Evolutionary conservation across 2,329 filamentous ascomycete genomes (phyloP).

Genomic region (Coniochaeta hoffmannii): DNA sequence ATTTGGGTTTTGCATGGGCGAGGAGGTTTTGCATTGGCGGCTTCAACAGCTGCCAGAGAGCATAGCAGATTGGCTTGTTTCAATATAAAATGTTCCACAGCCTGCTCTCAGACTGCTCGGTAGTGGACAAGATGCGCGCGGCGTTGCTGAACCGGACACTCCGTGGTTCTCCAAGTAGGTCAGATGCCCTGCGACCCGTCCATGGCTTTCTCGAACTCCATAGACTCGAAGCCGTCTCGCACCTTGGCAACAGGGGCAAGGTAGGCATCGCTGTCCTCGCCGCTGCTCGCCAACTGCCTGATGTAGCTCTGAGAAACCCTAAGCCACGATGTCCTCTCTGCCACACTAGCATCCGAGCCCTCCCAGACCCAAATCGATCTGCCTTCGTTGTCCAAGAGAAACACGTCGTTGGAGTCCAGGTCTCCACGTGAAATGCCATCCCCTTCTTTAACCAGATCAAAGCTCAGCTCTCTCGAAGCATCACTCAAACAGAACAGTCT

Average conservation of each 20-base stretch:
- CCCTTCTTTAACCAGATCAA: slow-evolving; percentile 52
- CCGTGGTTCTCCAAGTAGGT: not conserved
- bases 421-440: slow-evolving; percentile 35
- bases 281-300: slow-evolving; percentile 28
- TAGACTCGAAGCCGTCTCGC: slow-evolving; percentile 46
- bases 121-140: no score
- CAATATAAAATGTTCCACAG: no score
- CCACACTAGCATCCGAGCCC: slow-evolving; percentile 47
- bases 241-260: slow-evolving; percentile 50
- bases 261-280: slow-evolving; percentile 24
- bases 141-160: no score
- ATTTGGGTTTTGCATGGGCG: not conserved
- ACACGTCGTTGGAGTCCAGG: slow-evolving; percentile 53
- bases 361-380: slow-evolving; percentile 60
- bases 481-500: slow-evolving; percentile 57
- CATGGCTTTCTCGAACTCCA: slow-evolving; percentile 42
- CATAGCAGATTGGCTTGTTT: no score
- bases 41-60: slow-evolving; percentile 1
- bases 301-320: slow-evolving; percentile 51
- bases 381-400: slow-evolving; percentile 52
- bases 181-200: slow-evolving; percentile 10
- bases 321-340: slow-evolving; percentile 55
- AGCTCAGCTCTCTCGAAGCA: slow-evolving; percentile 47
- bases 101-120: no score
- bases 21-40: not conserved